Evolutionary conservation across 257 asterid species (phyloP).

Genomic region (Marsdenia floribunda): DNA sequence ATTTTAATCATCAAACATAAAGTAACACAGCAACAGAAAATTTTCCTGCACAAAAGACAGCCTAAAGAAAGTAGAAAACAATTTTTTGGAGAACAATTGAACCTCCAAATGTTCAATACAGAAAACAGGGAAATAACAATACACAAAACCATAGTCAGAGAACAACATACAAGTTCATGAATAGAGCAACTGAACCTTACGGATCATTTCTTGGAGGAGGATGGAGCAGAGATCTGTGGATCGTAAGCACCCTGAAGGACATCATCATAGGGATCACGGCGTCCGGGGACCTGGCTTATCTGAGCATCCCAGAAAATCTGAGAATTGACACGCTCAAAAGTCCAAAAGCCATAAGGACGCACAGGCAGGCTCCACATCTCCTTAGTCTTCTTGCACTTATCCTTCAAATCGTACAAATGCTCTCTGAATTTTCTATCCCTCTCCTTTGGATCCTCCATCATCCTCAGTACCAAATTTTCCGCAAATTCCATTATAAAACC

Average conservation of each 20-base stretch:
- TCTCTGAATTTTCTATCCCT: conserved; percentile 70
- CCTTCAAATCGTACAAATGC: conserved; percentile 47
- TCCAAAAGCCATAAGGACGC: conserved; percentile 90
- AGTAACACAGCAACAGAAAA: neutral
- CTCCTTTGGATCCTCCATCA: conserved; percentile 84
- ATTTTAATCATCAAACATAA: neutral
- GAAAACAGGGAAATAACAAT: neutral
- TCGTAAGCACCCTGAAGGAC: conserved; percentile 40
- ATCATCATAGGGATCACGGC: conserved; percentile 83
- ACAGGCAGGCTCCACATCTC: conserved; percentile 71
- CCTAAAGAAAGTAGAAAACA: neutral
- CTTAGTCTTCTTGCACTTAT: conserved; percentile 42
- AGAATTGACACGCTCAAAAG: conserved; percentile 73
- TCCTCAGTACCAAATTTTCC: conserved; percentile 58
- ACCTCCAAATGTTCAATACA: neutral
- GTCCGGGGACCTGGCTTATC: conserved; percentile 81
- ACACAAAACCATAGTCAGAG: neutral
- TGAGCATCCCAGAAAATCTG: conserved; percentile 62
- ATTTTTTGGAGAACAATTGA: neutral
- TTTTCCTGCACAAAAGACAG: neutral
- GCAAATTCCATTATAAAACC: conserved; percentile 88
- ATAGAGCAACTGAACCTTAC: neutral
- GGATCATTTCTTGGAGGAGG: conserved; percentile 28
- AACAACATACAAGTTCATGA: neutral
- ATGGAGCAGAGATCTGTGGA: conserved; percentile 14